Percentiles rank a stretch among this genome's conserved stretches.
Evolutionary conservation across 768 basidiomycete species (phyloP).

Genomic region (Megacollybia marginata): DNA sequence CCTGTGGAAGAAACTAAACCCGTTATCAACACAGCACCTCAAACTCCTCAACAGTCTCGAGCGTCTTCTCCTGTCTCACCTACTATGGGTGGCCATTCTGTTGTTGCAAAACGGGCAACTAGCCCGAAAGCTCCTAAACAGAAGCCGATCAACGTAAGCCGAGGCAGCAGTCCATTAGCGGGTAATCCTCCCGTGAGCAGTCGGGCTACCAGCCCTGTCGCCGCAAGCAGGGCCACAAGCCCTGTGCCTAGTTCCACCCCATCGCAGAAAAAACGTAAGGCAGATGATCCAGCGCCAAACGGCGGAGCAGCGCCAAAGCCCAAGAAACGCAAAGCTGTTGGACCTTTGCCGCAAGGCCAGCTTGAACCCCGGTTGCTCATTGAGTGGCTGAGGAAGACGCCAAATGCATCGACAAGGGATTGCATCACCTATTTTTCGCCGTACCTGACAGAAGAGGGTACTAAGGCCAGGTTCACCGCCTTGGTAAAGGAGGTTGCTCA

Average conservation of each 20-base stretch:
- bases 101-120: constrained; percentile 79
- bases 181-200: constrained; percentile 44
- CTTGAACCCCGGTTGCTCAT: constrained; percentile 61
- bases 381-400: constrained; percentile 65
- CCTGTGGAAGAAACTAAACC: neutral
- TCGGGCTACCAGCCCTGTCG: constrained; percentile 38
- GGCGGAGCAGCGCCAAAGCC: constrained; percentile 27
- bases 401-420: constrained; percentile 68
- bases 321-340: constrained; percentile 47
- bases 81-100: constrained; percentile 64
- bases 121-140: constrained; percentile 68
- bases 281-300: constrained; percentile 31
- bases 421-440: constrained; percentile 77
- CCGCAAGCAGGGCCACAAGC: constrained; percentile 14
- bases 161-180: constrained; percentile 55
- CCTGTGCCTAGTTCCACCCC: constrained; percentile 3
- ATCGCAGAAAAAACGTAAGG: constrained; percentile 30
- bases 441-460: constrained; percentile 60
- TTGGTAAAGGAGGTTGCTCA: constrained; percentile 76
- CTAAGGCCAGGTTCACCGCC: constrained; percentile 69
- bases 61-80: constrained; percentile 53
- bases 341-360: constrained; percentile 42
- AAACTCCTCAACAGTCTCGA: constrained; percentile 33
- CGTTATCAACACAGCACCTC: neutral
- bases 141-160: constrained; percentile 38